Evolutionary conservation across 345 rosid species (phyloP).

Genomic region (Syzygium aqueum): DNA sequence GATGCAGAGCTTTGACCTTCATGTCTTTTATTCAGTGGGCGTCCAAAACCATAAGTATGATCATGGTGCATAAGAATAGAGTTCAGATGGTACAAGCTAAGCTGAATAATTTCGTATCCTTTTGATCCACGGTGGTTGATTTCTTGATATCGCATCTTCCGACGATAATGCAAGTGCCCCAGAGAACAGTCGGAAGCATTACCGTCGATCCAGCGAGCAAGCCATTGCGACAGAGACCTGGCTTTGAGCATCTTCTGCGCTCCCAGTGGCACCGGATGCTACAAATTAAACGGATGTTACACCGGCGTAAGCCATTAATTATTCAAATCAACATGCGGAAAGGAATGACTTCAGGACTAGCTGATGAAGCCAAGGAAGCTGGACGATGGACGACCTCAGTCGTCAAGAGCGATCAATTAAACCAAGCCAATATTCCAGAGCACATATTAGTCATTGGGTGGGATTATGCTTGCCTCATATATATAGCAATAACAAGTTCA

Average conservation of each 20-base stretch:
- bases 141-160: slow-evolving; percentile 17
- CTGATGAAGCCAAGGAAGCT: neutral
- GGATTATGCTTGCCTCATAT: neutral
- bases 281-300: neutral
- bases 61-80: neutral
- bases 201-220: slow-evolving; percentile 27
- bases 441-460: neutral
- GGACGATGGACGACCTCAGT: neutral
- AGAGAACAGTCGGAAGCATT: slow-evolving; percentile 24
- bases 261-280: slow-evolving; percentile 32
- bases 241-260: slow-evolving; percentile 18
- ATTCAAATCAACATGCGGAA: neutral
- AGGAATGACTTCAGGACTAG: neutral
- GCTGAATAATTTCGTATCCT: slow-evolving; percentile 7
- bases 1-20: neutral
- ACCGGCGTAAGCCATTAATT: no score
- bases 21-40: neutral
- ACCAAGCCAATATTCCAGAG: neutral
- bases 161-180: slow-evolving; percentile 24
- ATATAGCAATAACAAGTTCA: neutral
- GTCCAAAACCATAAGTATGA: neutral
- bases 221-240: slow-evolving; percentile 27
- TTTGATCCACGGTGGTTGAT: slow-evolving; percentile 4
- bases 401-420: neutral
- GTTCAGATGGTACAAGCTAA: slow-evolving; percentile 6